Conservation (phyloP, 208 protist species). For the Leishmania turanica region DNA sequence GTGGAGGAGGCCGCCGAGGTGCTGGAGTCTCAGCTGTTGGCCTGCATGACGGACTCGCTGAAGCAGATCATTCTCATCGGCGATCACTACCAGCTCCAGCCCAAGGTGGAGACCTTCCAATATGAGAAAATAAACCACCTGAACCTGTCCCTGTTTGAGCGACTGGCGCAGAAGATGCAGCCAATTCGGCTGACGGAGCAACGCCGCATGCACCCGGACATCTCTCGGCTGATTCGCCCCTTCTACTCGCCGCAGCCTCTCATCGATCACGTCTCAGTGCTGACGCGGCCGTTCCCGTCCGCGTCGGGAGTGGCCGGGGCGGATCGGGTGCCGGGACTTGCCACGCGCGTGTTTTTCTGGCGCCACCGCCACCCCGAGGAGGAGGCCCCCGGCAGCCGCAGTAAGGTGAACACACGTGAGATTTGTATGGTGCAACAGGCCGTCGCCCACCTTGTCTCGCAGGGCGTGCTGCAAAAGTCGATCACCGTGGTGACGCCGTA, state of each 20-base stretch:
- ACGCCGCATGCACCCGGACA: slow-evolving; percentile 88
- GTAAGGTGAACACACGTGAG: slow-evolving; percentile 89
- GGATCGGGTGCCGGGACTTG: slow-evolving; percentile 73
- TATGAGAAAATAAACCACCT: slow-evolving; percentile 90
- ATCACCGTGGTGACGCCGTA: slow-evolving; percentile 96
- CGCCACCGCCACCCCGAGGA: slow-evolving; percentile 84
- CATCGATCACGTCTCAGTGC: slow-evolving; percentile 61
- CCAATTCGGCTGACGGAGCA: slow-evolving; percentile 89
- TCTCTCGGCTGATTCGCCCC: slow-evolving; percentile 84
- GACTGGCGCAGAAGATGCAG: slow-evolving; percentile 48
- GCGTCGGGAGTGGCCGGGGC: slow-evolving; percentile 28
- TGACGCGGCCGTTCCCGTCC: slow-evolving; percentile 65
- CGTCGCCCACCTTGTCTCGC: slow-evolving; percentile 70
- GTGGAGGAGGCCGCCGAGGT: slow-evolving; percentile 96
- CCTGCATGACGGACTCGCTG: slow-evolving; percentile 91
- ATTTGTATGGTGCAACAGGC: slow-evolving; percentile 78
- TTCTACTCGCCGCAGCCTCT: slow-evolving; percentile 79
- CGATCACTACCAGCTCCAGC: slow-evolving; percentile 93
- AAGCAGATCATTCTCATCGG: slow-evolving; percentile 92
- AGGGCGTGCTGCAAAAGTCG: slow-evolving; percentile 85
- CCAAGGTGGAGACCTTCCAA: slow-evolving; percentile 90
- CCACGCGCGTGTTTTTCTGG: slow-evolving; percentile 88
- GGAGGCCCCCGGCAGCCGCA: slow-evolving; percentile 73
- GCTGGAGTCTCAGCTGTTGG: slow-evolving; percentile 91
- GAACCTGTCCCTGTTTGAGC: slow-evolving; percentile 92